Conservation (phyloP, 768 basidiomycete genomes). For the Kwoniella mangroviensis region DNA sequence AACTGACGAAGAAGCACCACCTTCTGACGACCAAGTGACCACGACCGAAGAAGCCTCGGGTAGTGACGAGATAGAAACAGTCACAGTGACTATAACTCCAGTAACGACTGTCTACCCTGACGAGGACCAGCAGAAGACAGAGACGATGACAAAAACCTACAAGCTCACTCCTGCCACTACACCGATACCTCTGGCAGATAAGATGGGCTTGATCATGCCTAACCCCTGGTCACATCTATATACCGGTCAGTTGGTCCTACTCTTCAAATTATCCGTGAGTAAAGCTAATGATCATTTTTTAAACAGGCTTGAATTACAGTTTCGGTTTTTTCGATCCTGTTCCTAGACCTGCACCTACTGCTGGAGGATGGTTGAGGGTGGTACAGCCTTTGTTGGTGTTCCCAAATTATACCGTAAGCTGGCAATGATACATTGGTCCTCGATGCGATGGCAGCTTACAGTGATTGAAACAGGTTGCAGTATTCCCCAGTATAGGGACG, state of each 20-base stretch:
- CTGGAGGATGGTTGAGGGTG: slow-evolving; percentile 46
- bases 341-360: slow-evolving; percentile 40
- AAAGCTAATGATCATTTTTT: not conserved
- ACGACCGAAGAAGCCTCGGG: not conserved
- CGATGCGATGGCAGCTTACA: not conserved
- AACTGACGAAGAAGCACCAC: not conserved
- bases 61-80: slow-evolving; percentile 3
- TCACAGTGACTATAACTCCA: slow-evolving; percentile 18
- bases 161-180: slow-evolving; percentile 23
- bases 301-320: slow-evolving; percentile 45
- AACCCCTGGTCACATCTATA: slow-evolving; percentile 47
- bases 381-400: slow-evolving; percentile 53
- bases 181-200: slow-evolving; percentile 38
- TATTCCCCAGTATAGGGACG: slow-evolving; percentile 42
- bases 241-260: slow-evolving; percentile 36
- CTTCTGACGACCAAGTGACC: not conserved
- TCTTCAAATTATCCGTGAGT: not conserved
- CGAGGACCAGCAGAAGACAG: slow-evolving; percentile 8
- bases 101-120: slow-evolving; percentile 18
- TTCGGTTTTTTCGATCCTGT: slow-evolving; percentile 55
- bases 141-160: slow-evolving; percentile 13
- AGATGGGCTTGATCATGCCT: slow-evolving; percentile 57
- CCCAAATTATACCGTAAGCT: slow-evolving; percentile 49
- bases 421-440: too few relatives aligned
- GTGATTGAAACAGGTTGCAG: slow-evolving; percentile 38